Percentiles rank a stretch among this genome's conserved stretches.
phyloP scores from a whole-genome alignment of 768 basidiomycete genomes.

The Lanmaoa rubissima region DNA sequence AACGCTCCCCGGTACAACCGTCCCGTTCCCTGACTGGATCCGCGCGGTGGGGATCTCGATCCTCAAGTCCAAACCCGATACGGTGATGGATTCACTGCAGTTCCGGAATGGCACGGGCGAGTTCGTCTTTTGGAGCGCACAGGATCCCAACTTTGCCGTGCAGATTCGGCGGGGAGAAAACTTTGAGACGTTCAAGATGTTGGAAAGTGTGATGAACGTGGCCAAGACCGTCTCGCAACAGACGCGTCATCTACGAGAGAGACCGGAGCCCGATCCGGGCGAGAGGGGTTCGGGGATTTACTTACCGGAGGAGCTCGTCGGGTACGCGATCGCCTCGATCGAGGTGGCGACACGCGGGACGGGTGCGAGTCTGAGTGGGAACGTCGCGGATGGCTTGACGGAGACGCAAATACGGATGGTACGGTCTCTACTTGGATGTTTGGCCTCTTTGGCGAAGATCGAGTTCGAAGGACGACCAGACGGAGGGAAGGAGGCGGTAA shows the following conservation, averaged over 20 bases:
- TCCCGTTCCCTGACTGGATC: slow-evolving; percentile 86
- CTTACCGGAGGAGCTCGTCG: slow-evolving; percentile 86
- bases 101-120: slow-evolving; percentile 81
- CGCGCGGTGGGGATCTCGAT: slow-evolving; percentile 87
- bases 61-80: slow-evolving; percentile 78
- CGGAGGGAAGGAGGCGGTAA: slow-evolving; percentile 72
- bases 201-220: slow-evolving; percentile 81
- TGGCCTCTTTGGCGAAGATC: slow-evolving; percentile 62
- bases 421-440: slow-evolving; percentile 67
- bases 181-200: slow-evolving; percentile 70
- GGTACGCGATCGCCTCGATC: slow-evolving; percentile 80
- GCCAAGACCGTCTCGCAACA: slow-evolving; percentile 82
- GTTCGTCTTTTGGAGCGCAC: slow-evolving; percentile 86
- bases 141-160: slow-evolving; percentile 66
- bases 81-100: slow-evolving; percentile 67
- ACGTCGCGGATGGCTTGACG: slow-evolving; percentile 61
- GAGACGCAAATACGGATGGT: slow-evolving; percentile 79
- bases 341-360: slow-evolving; percentile 80
- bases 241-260: slow-evolving; percentile 76
- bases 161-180: slow-evolving; percentile 54
- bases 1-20: slow-evolving; percentile 42
- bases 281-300: slow-evolving; percentile 86
- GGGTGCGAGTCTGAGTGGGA: slow-evolving; percentile 39
- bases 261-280: slow-evolving; percentile 64
- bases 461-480: slow-evolving; percentile 71